A percentile compares a stretch with the other conserved stretches of the same genome.
Evolutionary conservation across 352 stramenopile genomes (phyloP).

Genomic region (Pythium sukuiense): DNA sequence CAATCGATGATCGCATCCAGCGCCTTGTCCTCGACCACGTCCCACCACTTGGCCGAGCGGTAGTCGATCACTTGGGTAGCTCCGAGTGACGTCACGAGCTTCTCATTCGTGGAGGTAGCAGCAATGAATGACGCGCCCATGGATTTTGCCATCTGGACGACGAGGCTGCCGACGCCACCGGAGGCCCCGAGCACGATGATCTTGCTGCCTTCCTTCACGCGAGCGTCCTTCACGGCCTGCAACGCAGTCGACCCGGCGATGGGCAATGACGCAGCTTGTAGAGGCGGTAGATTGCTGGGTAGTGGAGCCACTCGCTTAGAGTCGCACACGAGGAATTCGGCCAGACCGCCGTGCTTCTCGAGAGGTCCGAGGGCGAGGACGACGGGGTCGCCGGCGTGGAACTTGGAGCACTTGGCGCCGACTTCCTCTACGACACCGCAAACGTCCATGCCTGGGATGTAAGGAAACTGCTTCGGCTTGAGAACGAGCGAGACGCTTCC

Average conservation of each 20-base stretch:
- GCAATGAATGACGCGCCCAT: conserved; percentile 60
- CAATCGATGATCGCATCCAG: conserved; percentile 51
- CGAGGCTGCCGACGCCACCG: conserved; percentile 72
- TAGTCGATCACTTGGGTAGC: conserved; percentile 60
- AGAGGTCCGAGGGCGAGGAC: conserved; percentile 29
- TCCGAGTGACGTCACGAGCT: conserved; percentile 45
- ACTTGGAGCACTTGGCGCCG: conserved; percentile 24
- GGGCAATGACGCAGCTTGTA: conserved; percentile 33
- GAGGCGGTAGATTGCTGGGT: conserved; percentile 21
- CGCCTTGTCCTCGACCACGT: conserved; percentile 26
- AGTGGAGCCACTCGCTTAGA: conserved; percentile 20
- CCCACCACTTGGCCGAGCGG: conserved; percentile 46
- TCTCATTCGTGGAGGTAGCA: conserved; percentile 48
- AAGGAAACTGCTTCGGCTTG: conserved; percentile 42
- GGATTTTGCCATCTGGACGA: conserved; percentile 63
- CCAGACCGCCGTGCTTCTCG: conserved; percentile 29
- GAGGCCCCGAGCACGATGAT: conserved; percentile 80
- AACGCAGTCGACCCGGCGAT: conserved; percentile 38
- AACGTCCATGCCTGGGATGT: conserved; percentile 42
- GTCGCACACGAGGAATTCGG: conserved; percentile 38
- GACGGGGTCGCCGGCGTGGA: conserved; percentile 39
- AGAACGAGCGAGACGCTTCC: conserved; percentile 41
- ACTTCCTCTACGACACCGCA: conserved; percentile 43
- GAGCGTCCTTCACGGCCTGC: conserved; percentile 32
- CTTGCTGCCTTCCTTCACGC: conserved; percentile 41